Conservation (phyloP, 2,329 filamentous ascomycete species). For the Fusarium abutilonis region DNA sequence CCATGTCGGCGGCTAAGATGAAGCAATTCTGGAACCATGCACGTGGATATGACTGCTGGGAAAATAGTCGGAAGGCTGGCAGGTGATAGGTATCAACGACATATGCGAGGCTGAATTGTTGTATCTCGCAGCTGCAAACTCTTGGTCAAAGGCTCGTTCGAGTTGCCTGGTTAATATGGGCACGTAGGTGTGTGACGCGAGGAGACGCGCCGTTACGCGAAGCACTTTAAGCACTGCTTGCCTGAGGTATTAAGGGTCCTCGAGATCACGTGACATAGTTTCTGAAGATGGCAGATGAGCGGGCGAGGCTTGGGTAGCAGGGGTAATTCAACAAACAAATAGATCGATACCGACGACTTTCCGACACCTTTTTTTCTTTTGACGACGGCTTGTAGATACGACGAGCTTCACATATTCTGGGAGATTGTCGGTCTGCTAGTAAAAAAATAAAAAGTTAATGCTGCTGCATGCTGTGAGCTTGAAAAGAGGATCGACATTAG, state of each 20-base stretch:
- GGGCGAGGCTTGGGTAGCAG: constrained; percentile 35
- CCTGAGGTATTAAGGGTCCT: constrained; percentile 46
- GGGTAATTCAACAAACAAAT: constrained; percentile 37
- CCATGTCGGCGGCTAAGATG: constrained; percentile 54
- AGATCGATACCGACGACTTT: constrained; percentile 38
- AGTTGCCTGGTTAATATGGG: constrained; percentile 46
- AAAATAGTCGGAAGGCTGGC: constrained; percentile 1
- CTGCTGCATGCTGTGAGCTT: constrained; percentile 36
- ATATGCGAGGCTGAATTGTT: constrained; percentile 12
- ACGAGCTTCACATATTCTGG: constrained; percentile 29
- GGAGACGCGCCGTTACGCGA: constrained; percentile 54
- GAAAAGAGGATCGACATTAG: constrained; percentile 11
- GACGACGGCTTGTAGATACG: constrained; percentile 32
- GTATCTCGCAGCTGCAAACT: constrained; percentile 32
- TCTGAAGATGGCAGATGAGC: constrained; percentile 45
- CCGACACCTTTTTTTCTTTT: constrained; percentile 14
- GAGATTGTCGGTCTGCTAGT: constrained; percentile 15
- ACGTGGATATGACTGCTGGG: constrained; percentile 3
- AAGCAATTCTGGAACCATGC: constrained; percentile 39
- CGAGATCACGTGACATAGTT: constrained; percentile 48
- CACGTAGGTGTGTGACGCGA: constrained; percentile 52
- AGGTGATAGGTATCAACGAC: constrained; percentile 12
- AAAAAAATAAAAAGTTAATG: constrained; percentile 15
- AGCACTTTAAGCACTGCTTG: constrained; percentile 52
- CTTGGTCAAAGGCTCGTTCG: constrained; percentile 39